Evolutionary conservation across 805 yeast species (phyloP), one percentile per base, ranked within the genome.

Genomic region (Lipomyces sp.): DNA sequence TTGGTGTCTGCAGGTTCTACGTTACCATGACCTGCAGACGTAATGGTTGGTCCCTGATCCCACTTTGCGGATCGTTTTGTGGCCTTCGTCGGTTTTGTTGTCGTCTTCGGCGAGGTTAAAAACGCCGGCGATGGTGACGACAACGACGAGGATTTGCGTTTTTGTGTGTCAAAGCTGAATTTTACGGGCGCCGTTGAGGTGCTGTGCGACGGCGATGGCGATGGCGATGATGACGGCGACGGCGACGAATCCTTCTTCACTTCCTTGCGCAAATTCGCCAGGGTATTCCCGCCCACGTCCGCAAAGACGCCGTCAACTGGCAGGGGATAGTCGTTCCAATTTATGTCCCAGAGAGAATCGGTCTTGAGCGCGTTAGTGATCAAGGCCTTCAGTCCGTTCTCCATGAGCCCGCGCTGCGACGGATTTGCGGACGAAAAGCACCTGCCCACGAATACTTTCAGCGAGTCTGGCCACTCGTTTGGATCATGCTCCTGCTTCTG

Each of bases 301-400:
- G n/a, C n/a, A n/a, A n/a, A n/a, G n/a, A n/a, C n/a, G n/a, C n/a
- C n/a, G n/a, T n/a, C n/a, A 41, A 74, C 56, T 1, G 87, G 87
- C 4, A 83, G 55, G 28, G 66, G 65, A 62, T 79, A 81, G 10
- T 42, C 55, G 2, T 60, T 62, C 89, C 89, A 83, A 52, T 80
- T 75, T 55, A 77, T 80, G 0, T 65, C 55, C 68, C 75, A 71
- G 2, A 82, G 58, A 36, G 71, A 72, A 21, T 68, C 67, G 41
- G 70, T 67, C 2, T 67, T 65, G 16, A 75, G 71, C 0, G 86
- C 85, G 45, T 65, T 55, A 45, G 77, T 72, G 24, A 83, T 70
- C 32, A 81, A 60, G 10, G 63, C 54, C 58, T 75, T 80, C 43
- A 83, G 65, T 61, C 82, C 81, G 7, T 58, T 50, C 54, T 80